phyloP scores from a whole-genome alignment of 352 stramenopile species.

The Pythium monospermum region DNA sequence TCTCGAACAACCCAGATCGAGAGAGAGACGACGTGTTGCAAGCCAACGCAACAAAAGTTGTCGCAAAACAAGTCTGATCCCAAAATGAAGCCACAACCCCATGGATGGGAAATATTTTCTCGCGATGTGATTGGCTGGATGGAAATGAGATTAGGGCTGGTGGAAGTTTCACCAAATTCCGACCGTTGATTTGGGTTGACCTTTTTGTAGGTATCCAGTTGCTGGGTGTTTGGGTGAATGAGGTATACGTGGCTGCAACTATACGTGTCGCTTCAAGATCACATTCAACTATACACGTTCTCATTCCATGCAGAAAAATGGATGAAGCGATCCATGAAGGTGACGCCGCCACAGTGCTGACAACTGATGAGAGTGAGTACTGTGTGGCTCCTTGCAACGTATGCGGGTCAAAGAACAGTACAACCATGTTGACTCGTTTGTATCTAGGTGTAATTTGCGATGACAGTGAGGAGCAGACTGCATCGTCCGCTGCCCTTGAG shows the following conservation, averaged over 20 bases:
- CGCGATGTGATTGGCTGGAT: background rate
- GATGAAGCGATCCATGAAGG: background rate
- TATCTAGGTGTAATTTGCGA: too few species aligned
- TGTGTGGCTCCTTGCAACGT: too few species aligned
- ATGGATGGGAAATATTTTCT: slow-evolving; percentile 6
- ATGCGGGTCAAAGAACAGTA: too few species aligned
- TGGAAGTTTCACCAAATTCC: slow-evolving; percentile 6
- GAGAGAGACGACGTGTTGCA: slow-evolving; percentile 9
- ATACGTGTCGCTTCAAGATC: slow-evolving; percentile 7
- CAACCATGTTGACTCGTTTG: too few species aligned
- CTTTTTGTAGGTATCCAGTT: background rate
- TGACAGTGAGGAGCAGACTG: too few species aligned
- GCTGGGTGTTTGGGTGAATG: background rate
- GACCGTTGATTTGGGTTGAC: background rate
- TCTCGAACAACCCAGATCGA: background rate
- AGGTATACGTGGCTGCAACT: background rate
- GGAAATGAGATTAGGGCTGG: background rate
- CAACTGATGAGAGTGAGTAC: too few species aligned
- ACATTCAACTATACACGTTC: background rate
- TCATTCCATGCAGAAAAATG: too few species aligned
- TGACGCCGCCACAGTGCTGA: background rate
- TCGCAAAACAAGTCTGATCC: background rate
- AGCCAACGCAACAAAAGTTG: background rate
- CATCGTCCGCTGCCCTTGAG: too few species aligned
- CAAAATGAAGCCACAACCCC: background rate